These are phyloP conservation scores for Echium plantagineum DNA, from an alignment of 257 asterid genomes.

Conservation along the genomic window DNA sequence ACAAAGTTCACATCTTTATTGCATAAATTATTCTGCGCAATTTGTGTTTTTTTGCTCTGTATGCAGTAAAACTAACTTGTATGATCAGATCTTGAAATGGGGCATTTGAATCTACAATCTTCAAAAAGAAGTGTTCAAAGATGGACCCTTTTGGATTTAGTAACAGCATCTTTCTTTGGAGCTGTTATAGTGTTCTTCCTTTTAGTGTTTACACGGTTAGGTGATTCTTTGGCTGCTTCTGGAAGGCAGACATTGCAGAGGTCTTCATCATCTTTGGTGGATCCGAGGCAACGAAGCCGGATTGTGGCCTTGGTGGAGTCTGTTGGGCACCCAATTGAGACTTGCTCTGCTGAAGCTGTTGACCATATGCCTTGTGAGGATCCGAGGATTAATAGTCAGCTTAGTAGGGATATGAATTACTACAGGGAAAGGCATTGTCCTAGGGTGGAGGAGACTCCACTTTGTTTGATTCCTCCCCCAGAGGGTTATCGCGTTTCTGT, in stretches of 20 bases:
- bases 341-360: slow-evolving; percentile 64
- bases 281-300: slow-evolving; percentile 70
- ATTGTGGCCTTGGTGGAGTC: slow-evolving; percentile 48
- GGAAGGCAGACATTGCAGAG: slow-evolving; percentile 61
- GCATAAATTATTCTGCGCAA: too few species aligned
- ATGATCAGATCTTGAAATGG: slow-evolving; percentile 33
- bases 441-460: slow-evolving; percentile 51
- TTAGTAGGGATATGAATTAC: slow-evolving; percentile 91
- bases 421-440: slow-evolving; percentile 99
- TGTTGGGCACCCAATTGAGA: slow-evolving; percentile 37
- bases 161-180: slow-evolving; percentile 57
- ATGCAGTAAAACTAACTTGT: too few species aligned
- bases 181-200: slow-evolving; percentile 70
- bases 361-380: slow-evolving; percentile 99
- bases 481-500: slow-evolving; percentile 69
- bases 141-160: slow-evolving; percentile 60
- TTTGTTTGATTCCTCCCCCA: slow-evolving; percentile 93
- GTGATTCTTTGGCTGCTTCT: slow-evolving; percentile 75
- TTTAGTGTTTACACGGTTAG: slow-evolving; percentile 60
- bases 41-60: too few species aligned
- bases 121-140: slow-evolving; percentile 61
- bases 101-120: slow-evolving; percentile 54
- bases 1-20: too few species aligned
- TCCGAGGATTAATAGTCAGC: slow-evolving; percentile 75
- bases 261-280: slow-evolving; percentile 31